Conservation (phyloP, 179 eudicot species). For the Amaranthus tricolor region DNA sequence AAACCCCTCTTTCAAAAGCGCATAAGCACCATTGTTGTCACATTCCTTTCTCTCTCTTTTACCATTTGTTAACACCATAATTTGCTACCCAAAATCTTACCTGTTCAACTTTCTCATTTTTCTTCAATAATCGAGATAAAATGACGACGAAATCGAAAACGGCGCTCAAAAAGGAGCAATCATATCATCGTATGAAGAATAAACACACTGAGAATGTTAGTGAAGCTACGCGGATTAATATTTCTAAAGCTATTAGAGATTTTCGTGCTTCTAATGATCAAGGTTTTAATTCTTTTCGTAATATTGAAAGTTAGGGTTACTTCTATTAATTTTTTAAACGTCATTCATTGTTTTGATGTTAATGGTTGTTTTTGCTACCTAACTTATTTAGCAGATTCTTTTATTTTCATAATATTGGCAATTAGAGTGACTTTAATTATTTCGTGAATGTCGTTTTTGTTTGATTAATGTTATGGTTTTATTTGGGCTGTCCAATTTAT, state of each 20-base stretch:
- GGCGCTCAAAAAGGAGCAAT: slow-evolving; percentile 9
- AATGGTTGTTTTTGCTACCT: no score
- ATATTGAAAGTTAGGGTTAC: no score
- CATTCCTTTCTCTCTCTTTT: not conserved
- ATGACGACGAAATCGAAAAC: slow-evolving; percentile 19
- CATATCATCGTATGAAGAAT: not conserved
- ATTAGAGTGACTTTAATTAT: no score
- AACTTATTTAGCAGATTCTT: not conserved
- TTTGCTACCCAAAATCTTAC: not conserved
- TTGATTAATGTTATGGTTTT: no score
- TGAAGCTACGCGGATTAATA: slow-evolving; percentile 39
- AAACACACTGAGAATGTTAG: slow-evolving; percentile 23
- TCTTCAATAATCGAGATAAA: not conserved
- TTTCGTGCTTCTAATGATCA: slow-evolving; percentile 43
- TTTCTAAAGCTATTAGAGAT: slow-evolving; percentile 33
- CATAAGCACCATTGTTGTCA: not conserved
- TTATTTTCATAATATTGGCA: no score
- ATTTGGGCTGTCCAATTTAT: no score
- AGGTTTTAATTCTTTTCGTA: slow-evolving; percentile 28
- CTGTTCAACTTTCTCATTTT: not conserved
- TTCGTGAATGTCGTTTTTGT: no score
- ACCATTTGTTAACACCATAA: not conserved
- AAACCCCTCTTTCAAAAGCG: not conserved
- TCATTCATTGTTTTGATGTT: no score
- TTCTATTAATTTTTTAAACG: no score